A percentile compares a stretch with the other conserved stretches of the same genome.
phyloP scores from a whole-genome alignment of 2,329 filamentous ascomycete species.

The Penicillium sp. region DNA sequence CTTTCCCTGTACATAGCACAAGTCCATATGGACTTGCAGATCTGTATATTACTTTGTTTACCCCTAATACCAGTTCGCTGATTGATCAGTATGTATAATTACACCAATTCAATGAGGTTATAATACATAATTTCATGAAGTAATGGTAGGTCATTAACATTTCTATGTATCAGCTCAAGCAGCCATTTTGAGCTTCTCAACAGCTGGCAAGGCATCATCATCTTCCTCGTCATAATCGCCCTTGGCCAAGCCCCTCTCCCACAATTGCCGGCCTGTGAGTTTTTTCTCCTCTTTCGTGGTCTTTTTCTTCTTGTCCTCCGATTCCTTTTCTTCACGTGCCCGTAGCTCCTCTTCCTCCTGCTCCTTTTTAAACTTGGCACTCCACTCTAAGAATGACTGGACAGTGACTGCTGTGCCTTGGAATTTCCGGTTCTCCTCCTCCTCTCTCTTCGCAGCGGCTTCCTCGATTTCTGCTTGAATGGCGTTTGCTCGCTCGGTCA shows the following conservation, averaged over 20 bases:
- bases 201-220: constrained; percentile 49
- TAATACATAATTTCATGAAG: constrained; percentile 10
- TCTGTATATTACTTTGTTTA: constrained; percentile 3
- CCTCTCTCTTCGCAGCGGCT: constrained; percentile 56
- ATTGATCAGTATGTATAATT: background rate
- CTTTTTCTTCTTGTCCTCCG: constrained; percentile 74
- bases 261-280: constrained; percentile 65
- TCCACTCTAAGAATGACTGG: constrained; percentile 77
- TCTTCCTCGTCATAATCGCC: constrained; percentile 58
- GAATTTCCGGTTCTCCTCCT: constrained; percentile 94
- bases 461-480: constrained; percentile 47
- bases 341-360: constrained; percentile 62
- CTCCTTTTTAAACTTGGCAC: constrained; percentile 66
- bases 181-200: constrained; percentile 65
- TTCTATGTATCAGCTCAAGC: constrained; percentile 33
- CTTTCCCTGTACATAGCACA: background rate
- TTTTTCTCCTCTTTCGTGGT: constrained; percentile 52
- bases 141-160: constrained; percentile 10
- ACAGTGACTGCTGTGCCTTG: constrained; percentile 81
- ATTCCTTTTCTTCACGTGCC: constrained; percentile 63
- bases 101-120: constrained; percentile 1
- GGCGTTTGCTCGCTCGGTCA: constrained; percentile 62
- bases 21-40: background rate
- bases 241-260: constrained; percentile 66
- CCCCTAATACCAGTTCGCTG: background rate